Conservation (phyloP, 352 stramenopile genomes). For the Phytophthora sp. region DNA sequence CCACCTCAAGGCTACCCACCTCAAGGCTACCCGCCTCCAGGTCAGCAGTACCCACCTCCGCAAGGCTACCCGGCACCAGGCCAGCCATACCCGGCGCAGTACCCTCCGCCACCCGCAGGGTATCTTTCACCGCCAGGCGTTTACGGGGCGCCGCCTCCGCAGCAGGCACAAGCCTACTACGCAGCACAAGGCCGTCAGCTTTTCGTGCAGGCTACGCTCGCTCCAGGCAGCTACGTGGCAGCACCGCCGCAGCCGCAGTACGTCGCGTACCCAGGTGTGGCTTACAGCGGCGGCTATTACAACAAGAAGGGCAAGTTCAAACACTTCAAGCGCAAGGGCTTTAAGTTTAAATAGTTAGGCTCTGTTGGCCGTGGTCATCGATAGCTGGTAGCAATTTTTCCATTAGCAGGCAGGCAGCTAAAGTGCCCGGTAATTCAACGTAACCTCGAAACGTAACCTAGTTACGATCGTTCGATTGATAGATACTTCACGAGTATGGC, state of each 20-base stretch:
- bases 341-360: slow-evolving; percentile 54
- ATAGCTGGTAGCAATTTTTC: too few relatives aligned
- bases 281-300: slow-evolving; percentile 59
- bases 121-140: slow-evolving; percentile 27
- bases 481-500: slow-evolving; percentile 48
- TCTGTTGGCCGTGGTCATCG: not conserved
- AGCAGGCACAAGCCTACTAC: slow-evolving; percentile 68
- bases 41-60: slow-evolving; percentile 44
- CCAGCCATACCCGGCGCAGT: too few relatives aligned
- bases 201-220: slow-evolving; percentile 66
- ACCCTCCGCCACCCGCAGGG: too few relatives aligned
- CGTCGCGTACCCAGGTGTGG: slow-evolving; percentile 66
- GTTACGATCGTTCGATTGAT: slow-evolving; percentile 16
- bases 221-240: slow-evolving; percentile 41
- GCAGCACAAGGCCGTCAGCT: slow-evolving; percentile 70
- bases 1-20: slow-evolving; percentile 14
- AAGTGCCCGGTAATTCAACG: slow-evolving; percentile 2
- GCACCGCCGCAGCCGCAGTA: slow-evolving; percentile 60
- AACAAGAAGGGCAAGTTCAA: slow-evolving; percentile 70
- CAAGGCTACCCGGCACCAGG: slow-evolving; percentile 41
- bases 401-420: too few relatives aligned
- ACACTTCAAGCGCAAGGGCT: slow-evolving; percentile 59
- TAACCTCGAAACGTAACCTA: not conserved
- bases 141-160: slow-evolving; percentile 46
- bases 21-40: slow-evolving; percentile 28